These are phyloP conservation scores for Neostapfia colusana DNA, from an alignment of 176 grass and related monocot genomes.

Conservation along the genomic window DNA sequence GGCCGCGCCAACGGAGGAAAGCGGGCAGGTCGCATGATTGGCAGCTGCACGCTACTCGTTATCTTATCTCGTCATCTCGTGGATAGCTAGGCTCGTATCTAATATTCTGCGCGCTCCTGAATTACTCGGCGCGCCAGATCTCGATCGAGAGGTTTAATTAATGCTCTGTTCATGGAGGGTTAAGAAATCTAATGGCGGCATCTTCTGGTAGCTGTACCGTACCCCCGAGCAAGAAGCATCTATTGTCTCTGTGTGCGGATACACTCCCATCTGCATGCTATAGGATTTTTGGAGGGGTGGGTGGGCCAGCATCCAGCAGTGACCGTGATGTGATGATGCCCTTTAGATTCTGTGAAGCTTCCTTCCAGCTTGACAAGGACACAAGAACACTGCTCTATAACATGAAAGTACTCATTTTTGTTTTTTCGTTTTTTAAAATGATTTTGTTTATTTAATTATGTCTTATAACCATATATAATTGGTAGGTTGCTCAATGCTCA, in stretches of 20 bases:
- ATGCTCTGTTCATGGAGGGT: slow-evolving; percentile 5
- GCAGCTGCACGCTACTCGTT: slow-evolving; percentile 10
- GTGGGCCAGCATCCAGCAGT: neutral
- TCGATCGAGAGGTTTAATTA: slow-evolving; percentile 28
- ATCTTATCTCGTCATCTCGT: slow-evolving; percentile 26
- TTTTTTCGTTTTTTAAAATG: no score
- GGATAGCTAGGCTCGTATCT: slow-evolving; percentile 23
- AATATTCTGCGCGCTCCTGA: neutral
- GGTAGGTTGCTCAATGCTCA: neutral
- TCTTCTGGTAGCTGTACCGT: slow-evolving; percentile 46
- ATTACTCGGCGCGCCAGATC: slow-evolving; percentile 26
- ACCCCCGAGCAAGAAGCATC: slow-evolving; percentile 51
- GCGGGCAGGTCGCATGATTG: slow-evolving; percentile 25
- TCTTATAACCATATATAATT: neutral
- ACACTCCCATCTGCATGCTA: slow-evolving; percentile 15
- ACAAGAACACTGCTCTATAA: neutral
- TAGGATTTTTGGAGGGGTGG: slow-evolving; percentile 19
- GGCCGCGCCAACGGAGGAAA: slow-evolving; percentile 31
- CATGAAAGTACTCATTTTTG: neutral
- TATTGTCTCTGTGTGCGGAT: slow-evolving; percentile 34
- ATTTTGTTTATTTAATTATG: no score
- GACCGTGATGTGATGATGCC: neutral
- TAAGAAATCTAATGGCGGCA: slow-evolving; percentile 44
- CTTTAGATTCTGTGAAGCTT: slow-evolving; percentile 45
- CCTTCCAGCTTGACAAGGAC: slow-evolving; percentile 12